Conservation (phyloP, 495 filamentous ascomycete species). For the Penicillium cosmopolitanum region DNA sequence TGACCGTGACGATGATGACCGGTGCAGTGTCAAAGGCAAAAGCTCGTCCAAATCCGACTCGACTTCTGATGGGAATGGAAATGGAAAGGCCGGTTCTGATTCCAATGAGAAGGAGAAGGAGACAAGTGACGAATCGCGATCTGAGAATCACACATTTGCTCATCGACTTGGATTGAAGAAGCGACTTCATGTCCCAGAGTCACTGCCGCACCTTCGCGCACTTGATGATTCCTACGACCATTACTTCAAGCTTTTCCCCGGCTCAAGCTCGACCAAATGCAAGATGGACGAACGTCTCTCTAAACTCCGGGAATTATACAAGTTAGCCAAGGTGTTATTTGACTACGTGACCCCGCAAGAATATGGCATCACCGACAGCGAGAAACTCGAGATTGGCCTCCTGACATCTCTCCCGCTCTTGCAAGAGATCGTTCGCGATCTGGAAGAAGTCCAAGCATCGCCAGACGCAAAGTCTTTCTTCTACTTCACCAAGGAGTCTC, state of each 20-base stretch:
- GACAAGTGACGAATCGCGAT: slow-evolving; percentile 12
- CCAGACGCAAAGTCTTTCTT: slow-evolving; percentile 93
- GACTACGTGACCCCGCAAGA: slow-evolving; percentile 99
- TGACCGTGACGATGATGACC: slow-evolving; percentile 68
- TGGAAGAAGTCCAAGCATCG: slow-evolving; percentile 97
- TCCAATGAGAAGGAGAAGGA: slow-evolving; percentile 32
- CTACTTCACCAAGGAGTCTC: slow-evolving; percentile 98
- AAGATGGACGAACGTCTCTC: slow-evolving; percentile 84
- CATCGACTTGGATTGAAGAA: slow-evolving; percentile 55
- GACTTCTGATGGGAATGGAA: slow-evolving; percentile 17
- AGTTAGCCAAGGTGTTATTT: slow-evolving; percentile 90
- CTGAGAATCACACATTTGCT: slow-evolving; percentile 44
- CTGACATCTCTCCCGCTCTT: slow-evolving; percentile 90
- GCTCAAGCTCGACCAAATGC: slow-evolving; percentile 73
- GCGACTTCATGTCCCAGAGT: slow-evolving; percentile 44
- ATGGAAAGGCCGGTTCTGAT: slow-evolving; percentile 29
- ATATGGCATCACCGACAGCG: slow-evolving; percentile 90
- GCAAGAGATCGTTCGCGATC: slow-evolving; percentile 91
- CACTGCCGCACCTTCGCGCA: slow-evolving; percentile 48
- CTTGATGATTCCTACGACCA: slow-evolving; percentile 58
- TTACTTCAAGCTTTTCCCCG: slow-evolving; percentile 87
- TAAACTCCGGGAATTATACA: slow-evolving; percentile 89
- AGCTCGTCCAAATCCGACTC: slow-evolving; percentile 35
- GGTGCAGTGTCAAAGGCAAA: slow-evolving; percentile 36
- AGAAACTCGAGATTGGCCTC: slow-evolving; percentile 97